These are phyloP conservation scores for Russula sp. DNA, from an alignment of 768 basidiomycete species.

Conservation along the genomic window DNA sequence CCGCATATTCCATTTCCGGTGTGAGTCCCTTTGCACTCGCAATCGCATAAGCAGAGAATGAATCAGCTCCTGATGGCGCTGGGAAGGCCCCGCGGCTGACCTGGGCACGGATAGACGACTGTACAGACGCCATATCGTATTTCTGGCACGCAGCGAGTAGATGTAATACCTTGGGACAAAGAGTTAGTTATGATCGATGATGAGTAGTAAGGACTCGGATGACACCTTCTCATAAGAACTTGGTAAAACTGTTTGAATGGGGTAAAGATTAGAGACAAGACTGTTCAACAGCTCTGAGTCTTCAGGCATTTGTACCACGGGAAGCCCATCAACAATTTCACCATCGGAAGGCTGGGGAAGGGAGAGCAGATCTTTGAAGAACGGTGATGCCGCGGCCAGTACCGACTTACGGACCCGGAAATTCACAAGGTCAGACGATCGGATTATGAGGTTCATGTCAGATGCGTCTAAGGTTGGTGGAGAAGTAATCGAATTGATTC, in stretches of 20 bases:
- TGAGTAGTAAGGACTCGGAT: no score
- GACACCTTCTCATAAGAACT: background rate
- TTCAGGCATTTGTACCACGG: conserved; percentile 12
- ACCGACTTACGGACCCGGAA: conserved; percentile 20
- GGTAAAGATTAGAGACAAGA: conserved; percentile 23
- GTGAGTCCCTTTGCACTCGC: no score
- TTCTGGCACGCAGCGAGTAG: no score
- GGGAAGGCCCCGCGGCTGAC: no score
- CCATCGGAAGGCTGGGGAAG: conserved; percentile 13
- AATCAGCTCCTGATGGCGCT: no score
- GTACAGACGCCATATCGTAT: no score
- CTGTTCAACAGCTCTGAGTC: conserved; percentile 1
- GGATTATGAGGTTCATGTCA: background rate
- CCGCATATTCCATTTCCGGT: no score
- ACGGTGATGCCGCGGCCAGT: conserved; percentile 5
- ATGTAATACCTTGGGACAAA: no score
- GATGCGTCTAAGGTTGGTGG: background rate
- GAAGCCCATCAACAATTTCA: background rate
- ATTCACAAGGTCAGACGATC: conserved; percentile 8
- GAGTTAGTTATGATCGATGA: no score
- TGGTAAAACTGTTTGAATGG: conserved; percentile 3
- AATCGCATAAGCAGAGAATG: no score
- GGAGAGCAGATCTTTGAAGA: conserved; percentile 26
- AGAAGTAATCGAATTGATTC: background rate
- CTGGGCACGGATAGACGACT: no score